Conservation (phyloP, 345 rosid species). For the Populus deltoides region DNA sequence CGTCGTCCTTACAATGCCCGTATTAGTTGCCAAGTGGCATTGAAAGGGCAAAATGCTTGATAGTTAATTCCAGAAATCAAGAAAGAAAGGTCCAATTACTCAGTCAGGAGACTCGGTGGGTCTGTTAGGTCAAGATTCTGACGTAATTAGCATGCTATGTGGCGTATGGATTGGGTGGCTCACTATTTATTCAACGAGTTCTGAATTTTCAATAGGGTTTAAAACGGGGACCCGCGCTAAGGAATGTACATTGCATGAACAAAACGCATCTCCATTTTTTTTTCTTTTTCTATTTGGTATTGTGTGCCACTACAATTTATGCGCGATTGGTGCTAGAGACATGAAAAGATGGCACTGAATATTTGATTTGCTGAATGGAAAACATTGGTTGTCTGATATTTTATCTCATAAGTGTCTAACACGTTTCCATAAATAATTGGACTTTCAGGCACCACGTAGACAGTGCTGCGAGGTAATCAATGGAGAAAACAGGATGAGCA, state of each 20-base stretch:
- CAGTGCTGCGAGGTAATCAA: slow-evolving; percentile 61
- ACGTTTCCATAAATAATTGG: not conserved
- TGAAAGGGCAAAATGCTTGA: no score
- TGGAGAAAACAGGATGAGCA: slow-evolving; percentile 15
- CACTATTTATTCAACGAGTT: no score
- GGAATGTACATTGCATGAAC: not conserved
- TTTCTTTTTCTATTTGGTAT: not conserved
- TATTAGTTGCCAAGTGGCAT: not conserved
- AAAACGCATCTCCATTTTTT: not conserved
- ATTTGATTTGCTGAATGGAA: not conserved
- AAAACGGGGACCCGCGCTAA: not conserved
- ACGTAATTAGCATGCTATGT: no score
- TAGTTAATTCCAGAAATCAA: no score
- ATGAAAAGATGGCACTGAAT: not conserved
- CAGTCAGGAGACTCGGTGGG: no score
- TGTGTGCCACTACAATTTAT: not conserved
- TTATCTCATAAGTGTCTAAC: not conserved
- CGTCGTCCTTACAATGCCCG: no score
- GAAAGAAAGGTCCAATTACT: no score
- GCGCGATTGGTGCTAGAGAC: slow-evolving; percentile 19
- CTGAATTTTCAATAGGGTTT: no score
- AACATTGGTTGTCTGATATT: not conserved
- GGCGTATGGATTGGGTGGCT: no score
- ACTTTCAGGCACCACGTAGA: slow-evolving; percentile 74
- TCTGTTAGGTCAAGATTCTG: no score